Percentiles rank a stretch among this genome's conserved stretches.
These are phyloP conservation scores for Diplodia mutila DNA, from an alignment of 2,329 filamentous ascomycete species.

Conservation along the genomic window DNA sequence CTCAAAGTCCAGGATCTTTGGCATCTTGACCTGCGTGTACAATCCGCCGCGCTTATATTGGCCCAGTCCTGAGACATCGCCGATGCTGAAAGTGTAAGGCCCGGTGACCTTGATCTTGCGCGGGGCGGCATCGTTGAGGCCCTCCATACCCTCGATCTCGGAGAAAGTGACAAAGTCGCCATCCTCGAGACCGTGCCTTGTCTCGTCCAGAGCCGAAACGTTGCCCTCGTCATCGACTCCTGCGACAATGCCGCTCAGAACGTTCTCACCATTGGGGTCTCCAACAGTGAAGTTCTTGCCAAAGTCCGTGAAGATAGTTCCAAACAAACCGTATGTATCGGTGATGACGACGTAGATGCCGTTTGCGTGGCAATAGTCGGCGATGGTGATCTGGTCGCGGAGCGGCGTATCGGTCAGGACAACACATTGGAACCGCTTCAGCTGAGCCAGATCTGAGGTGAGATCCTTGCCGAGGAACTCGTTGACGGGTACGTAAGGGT, in stretches of 20 bases:
- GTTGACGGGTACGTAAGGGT: constrained; percentile 90
- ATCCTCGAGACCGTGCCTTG: constrained; percentile 91
- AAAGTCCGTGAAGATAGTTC: constrained; percentile 96
- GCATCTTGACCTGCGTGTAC: constrained; percentile 98
- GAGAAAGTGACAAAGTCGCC: constrained; percentile 95
- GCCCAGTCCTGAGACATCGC: constrained; percentile 84
- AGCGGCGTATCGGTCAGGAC: constrained; percentile 86
- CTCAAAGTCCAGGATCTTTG: constrained; percentile 89
- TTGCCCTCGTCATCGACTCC: constrained; percentile 86
- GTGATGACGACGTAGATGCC: constrained; percentile 87
- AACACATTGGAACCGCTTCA: constrained; percentile 90
- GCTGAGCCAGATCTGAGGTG: constrained; percentile 73
- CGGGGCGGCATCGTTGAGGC: constrained; percentile 78
- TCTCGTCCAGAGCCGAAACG: constrained; percentile 92
- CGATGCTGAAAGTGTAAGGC: constrained; percentile 96
- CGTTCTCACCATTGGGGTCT: constrained; percentile 88
- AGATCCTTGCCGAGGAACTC: constrained; percentile 70
- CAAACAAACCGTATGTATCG: constrained; percentile 92
- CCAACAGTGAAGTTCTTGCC: constrained; percentile 90
- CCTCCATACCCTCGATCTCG: constrained; percentile 91
- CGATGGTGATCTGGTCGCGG: constrained; percentile 78
- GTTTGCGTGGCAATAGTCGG: constrained; percentile 92
- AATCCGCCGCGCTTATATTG: constrained; percentile 87
- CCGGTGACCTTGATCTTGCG: constrained; percentile 91
- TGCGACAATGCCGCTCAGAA: constrained; percentile 84